Evolutionary conservation across 768 basidiomycete genomes (phyloP), one percentile per base, ranked within the genome.

Genomic region (Mycena galericulata): DNA sequence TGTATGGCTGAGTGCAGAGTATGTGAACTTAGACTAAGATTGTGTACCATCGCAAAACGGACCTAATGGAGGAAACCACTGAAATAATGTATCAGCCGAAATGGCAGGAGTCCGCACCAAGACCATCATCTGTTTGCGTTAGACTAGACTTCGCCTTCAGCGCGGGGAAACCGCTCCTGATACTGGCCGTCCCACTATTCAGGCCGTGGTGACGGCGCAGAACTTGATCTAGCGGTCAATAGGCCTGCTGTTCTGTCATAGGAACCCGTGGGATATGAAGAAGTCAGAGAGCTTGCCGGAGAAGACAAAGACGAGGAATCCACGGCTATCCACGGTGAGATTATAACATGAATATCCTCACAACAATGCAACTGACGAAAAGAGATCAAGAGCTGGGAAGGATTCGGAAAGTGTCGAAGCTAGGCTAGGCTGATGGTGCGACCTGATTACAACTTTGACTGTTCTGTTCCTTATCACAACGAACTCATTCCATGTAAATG

Each of bases 261-360:
- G 20, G 46, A 8, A 62, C 60, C 24, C 47, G n/a, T n/a, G n/a
- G n/a, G n/a, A n/a, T n/a, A n/a, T n/a, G 24, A 63, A 63, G 8
- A 63, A 51, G 15, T 1, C 32, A 2, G 12, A 9, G 4, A 63
- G 14, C 26, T 53, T 17, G 24, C 55, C 62, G 12, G 50, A 24
- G 32, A 63, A 63, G 27, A 55, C 32, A 17, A 32, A 12, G 10
- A n/a, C n/a, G n/a, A n/a, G n/a, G n/a, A n/a, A n/a, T n/a, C n/a
- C n/a, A n/a, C n/a, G n/a, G n/a, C n/a, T n/a, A n/a, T n/a, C n/a
- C n/a, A n/a, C n/a, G n/a, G n/a, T n/a, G n/a, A n/a, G n/a, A n/a
- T n/a, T n/a, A n/a, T n/a, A n/a, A n/a, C n/a, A n/a, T n/a, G n/a
- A n/a, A n/a, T n/a, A n/a, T n/a, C n/a, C n/a, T n/a, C n/a, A n/a